These are phyloP conservation scores for Epichloe sp. DNA, from an alignment of 2,329 filamentous ascomycete genomes.

Conservation along the genomic window DNA sequence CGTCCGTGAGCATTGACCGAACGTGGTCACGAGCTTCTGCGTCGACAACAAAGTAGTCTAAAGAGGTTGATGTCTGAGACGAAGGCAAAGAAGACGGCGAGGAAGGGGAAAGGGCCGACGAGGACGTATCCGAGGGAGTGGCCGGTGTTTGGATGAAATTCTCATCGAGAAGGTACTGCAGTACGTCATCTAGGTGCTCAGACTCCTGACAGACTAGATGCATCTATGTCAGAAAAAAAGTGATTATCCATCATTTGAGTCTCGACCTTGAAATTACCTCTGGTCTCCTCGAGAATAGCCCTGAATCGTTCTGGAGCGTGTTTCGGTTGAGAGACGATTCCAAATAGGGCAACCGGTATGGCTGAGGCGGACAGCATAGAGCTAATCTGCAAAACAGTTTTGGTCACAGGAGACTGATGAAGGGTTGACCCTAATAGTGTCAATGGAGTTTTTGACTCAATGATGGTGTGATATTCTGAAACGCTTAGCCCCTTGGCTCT, in stretches of 20 bases:
- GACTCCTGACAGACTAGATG: conserved; percentile 10
- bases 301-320: conserved; percentile 7
- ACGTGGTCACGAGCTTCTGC: conserved; percentile 10
- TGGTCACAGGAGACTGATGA: conserved; percentile 13
- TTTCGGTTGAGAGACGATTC: conserved; percentile 2
- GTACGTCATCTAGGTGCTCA: conserved; percentile 10
- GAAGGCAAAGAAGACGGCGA: conserved; percentile 9
- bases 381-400: conserved; percentile 12
- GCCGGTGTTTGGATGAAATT: conserved; percentile 12
- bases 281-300: conserved; percentile 8
- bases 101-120: conserved; percentile 7
- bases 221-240: not conserved
- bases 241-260: not conserved
- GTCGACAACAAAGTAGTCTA: conserved; percentile 14
- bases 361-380: conserved; percentile 13
- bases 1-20: conserved; percentile 9
- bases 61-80: conserved; percentile 8
- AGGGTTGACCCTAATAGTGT: conserved; percentile 11
- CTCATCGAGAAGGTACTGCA: conserved; percentile 14
- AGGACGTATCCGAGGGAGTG: conserved; percentile 1
- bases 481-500: conserved; percentile 9
- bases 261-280: conserved; percentile 4
- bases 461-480: conserved; percentile 7
- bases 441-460: conserved; percentile 6
- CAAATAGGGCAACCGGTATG: conserved; percentile 12